Conservation (phyloP, 164 flowering plant species). For the Pachysandra terminalis region DNA sequence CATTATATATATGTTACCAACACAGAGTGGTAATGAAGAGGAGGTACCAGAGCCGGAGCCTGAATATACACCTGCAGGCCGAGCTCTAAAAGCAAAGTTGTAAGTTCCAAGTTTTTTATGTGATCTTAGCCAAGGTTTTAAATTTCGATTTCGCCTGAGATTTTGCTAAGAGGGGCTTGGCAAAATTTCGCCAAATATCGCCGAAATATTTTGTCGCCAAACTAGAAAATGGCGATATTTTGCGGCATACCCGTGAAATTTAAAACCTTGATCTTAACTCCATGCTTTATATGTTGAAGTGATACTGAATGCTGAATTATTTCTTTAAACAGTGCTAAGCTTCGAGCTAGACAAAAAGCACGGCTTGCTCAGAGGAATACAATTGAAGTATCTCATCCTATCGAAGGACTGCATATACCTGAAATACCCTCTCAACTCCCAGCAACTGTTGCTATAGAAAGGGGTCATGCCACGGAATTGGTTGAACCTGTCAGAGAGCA, state of each 20-base stretch:
- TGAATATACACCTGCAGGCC: constrained; percentile 90
- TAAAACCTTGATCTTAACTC: too few species aligned
- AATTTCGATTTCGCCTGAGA: too few species aligned
- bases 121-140: too few species aligned
- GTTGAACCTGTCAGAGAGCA: constrained; percentile 29
- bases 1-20: constrained; percentile 11
- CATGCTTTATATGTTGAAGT: not conserved
- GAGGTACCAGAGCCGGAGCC: constrained; percentile 63
- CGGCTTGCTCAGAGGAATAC: constrained; percentile 60
- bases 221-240: too few species aligned
- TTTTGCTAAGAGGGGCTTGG: too few species aligned
- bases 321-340: constrained; percentile 54
- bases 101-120: constrained; percentile 36
- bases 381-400: constrained; percentile 27
- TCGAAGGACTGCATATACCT: constrained; percentile 24
- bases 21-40: constrained; percentile 81
- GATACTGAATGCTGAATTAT: not conserved
- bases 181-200: too few species aligned
- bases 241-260: too few species aligned
- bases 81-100: constrained; percentile 83
- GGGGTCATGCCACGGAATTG: constrained; percentile 22
- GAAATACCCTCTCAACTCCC: constrained; percentile 23
- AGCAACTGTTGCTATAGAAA: constrained; percentile 14
- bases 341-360: constrained; percentile 89
- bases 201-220: too few species aligned